Base-by-base conservation (phyloP, 2,329 filamentous ascomycete genomes). In the Fusarium sp. region DNA sequence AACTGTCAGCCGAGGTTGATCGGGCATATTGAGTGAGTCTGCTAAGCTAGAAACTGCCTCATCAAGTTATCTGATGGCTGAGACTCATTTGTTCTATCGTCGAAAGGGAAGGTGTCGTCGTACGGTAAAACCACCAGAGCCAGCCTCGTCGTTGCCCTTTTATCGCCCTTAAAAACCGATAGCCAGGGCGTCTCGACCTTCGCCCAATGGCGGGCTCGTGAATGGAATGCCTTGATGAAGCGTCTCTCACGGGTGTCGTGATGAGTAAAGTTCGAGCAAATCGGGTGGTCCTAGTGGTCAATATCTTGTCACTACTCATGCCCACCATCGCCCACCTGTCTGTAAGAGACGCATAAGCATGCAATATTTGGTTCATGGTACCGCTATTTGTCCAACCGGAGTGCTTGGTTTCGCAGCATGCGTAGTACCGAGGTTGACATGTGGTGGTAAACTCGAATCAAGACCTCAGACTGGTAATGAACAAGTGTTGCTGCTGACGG, bases 11-110 rank as follows among this genome's bases (percentile, higher is more conserved):
- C 72, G 11, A 77, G 65, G 31, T 77, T 78, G 9, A 59, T 79
- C 2, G 4, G 78, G 59, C 12, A 84, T 77, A 42, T 83, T 77
- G 16, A 76, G 79, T 1, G 81, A 78, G 46, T 80, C 80, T 10
- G 86, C 6, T 37, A 37, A 88, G 4, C 84, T 84, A 45, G 77
- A 75, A 9, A 75, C 75, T 77, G 7, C 3, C 10, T 9, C 11
- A 11, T 7, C 10, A 8, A 64, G 58, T 11, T 7, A 39, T 16
- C 21, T 26, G 8, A 7, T 14, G 21, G 14, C 26, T 23, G 9
- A 10, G 49, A 57, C 26, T 46, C 45, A 76, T 71, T 37, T n/a
- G 10, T 4, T 37, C 18, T 11, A 37, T n/a, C 18, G 6, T 37
- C 34, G 34, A 37, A 37, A n/a, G 34, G 34, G 18, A 37, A 37